Conservation (phyloP, 2,329 filamentous ascomycete genomes). For the Ascochyta pisi region DNA sequence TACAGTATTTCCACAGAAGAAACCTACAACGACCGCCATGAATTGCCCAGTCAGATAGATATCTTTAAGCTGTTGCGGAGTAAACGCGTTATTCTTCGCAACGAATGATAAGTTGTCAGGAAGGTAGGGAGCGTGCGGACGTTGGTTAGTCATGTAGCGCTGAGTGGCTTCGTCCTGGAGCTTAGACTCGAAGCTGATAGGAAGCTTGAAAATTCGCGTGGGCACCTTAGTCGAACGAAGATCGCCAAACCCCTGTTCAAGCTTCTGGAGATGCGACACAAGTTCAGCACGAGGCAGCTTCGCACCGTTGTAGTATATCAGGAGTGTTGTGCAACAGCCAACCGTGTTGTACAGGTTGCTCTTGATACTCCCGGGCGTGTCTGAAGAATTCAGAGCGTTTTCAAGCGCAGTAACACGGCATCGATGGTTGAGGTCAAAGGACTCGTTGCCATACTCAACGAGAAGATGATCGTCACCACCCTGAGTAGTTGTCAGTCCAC, state of each 20-base stretch:
- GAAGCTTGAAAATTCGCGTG: conserved; percentile 52
- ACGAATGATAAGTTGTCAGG: conserved; percentile 68
- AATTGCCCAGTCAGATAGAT: conserved; percentile 60
- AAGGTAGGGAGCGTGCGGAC: conserved; percentile 66
- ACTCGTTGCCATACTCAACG: conserved; percentile 64
- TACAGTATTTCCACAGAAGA: conserved; percentile 62
- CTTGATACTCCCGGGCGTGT: conserved; percentile 48
- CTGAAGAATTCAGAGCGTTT: conserved; percentile 53
- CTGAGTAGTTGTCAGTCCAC: conserved; percentile 35
- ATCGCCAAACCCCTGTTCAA: conserved; percentile 54
- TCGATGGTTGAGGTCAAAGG: conserved; percentile 64
- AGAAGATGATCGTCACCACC: conserved; percentile 59
- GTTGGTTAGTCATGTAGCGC: conserved; percentile 68
- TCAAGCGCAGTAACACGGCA: conserved; percentile 63
- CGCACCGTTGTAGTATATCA: conserved; percentile 51
- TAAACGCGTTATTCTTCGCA: conserved; percentile 62
- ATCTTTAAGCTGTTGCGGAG: conserved; percentile 56
- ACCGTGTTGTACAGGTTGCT: conserved; percentile 59
- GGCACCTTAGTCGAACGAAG: conserved; percentile 51
- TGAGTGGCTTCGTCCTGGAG: conserved; percentile 60
- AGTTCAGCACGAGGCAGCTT: conserved; percentile 47
- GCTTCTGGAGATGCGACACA: conserved; percentile 46
- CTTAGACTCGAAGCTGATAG: conserved; percentile 53
- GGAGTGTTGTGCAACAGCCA: conserved; percentile 57
- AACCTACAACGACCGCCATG: conserved; percentile 62